Conservation (phyloP, 2,329 filamentous ascomycete genomes). For the Neocatenulostroma microsporum region DNA sequence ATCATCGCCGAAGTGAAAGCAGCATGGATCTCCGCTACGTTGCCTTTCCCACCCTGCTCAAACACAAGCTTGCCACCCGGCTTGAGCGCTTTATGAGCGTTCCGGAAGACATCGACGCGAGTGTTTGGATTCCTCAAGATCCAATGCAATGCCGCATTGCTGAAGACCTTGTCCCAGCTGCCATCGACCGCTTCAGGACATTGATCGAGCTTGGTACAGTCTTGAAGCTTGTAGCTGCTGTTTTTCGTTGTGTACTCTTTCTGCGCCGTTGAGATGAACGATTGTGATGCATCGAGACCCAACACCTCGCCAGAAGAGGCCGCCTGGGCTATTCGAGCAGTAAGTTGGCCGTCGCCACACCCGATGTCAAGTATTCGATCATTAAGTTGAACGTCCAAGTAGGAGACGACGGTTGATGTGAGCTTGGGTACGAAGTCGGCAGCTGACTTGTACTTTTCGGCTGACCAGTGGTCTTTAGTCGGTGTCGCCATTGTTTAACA, state of each 20-base stretch:
- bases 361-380: constrained; percentile 36
- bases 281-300: constrained; percentile 34
- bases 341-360: constrained; percentile 35
- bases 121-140: constrained; percentile 42
- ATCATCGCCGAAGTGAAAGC: constrained; percentile 49
- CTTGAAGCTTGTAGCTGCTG: constrained; percentile 25
- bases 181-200: constrained; percentile 15
- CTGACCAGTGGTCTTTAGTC: constrained; percentile 27
- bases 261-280: constrained; percentile 34
- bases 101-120: constrained; percentile 45
- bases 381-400: constrained; percentile 28
- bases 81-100: constrained; percentile 46
- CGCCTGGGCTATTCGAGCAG: constrained; percentile 30
- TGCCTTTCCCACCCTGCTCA: constrained; percentile 65
- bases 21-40: constrained; percentile 55
- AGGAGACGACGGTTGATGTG: constrained; percentile 31
- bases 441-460: constrained; percentile 28
- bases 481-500: constrained; percentile 1
- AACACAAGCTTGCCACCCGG: constrained; percentile 55
- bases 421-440: constrained; percentile 37
- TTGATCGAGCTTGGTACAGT: constrained; percentile 24
- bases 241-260: constrained; percentile 16
- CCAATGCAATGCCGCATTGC: constrained; percentile 40
- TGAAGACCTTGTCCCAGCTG: constrained; percentile 35
- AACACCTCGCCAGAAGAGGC: constrained; percentile 23